Base-by-base conservation (phyloP, 1,284 basidiomycete genomes). In the Trametes sp. region DNA sequence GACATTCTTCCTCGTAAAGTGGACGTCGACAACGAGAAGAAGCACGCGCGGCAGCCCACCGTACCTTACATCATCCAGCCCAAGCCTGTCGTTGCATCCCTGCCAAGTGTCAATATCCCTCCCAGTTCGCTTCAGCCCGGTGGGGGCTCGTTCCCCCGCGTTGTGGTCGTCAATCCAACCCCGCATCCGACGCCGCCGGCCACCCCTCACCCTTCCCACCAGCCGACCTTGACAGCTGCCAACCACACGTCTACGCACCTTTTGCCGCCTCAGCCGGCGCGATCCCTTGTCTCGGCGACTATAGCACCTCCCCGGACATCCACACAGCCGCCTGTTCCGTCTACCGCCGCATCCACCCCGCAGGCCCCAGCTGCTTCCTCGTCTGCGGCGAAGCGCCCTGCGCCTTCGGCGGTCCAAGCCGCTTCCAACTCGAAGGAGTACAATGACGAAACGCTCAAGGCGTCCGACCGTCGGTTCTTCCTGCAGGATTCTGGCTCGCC, bases 181-280 rank as follows among this genome's bases (percentile, higher is more conserved):
- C 82, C 82, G 9, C 85, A 84, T 70, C 84, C 84, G 2, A 86
- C 86, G 2, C 86, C 86, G 7, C 85, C 84, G 1, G 80, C 81
- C 2, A 84, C 84, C 1, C 84, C 84, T 1, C 55, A 53, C 70
- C 73, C 63, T 67, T 75, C 59, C 57, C 66, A 62, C 31, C 52
- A 53, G 45, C 65, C 62, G 10, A 59, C 48, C 4, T 53, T 61
- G 50, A 59, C 53, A 48, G 57, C 53, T 21, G 59, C 62, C 44
- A 59, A 67, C 28, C 65, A 66, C 21, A 36, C 69, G 24, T 64
- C 69, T n/a, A 66, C 66, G 2, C 69, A 72, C 51, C 70, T 75
- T 16, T 55, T 70, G 16, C 71, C 71, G 42, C 72, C 71, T 28
- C 68, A 63, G n/a, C 69, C 69, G 50, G 66, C 65, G 45, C 69